Conservation (phyloP, 2,329 filamentous ascomycete species). For the Claviceps purpurea region DNA sequence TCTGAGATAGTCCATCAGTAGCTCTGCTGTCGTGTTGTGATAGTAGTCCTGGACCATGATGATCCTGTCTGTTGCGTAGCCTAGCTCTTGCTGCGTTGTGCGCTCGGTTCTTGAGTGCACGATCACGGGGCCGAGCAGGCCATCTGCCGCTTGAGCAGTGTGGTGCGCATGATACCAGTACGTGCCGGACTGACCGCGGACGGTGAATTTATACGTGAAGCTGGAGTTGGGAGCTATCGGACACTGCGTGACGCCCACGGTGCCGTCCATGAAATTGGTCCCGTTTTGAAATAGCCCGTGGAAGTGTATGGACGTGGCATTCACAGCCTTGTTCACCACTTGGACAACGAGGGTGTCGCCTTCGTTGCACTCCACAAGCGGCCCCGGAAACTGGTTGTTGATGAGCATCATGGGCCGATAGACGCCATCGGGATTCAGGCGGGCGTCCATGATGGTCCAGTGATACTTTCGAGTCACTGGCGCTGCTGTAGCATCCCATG, state of each 20-base stretch:
- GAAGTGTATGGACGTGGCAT: constrained; percentile 59
- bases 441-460: constrained; percentile 46
- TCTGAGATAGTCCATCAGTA: constrained; percentile 41
- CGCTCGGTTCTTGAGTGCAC: constrained; percentile 42
- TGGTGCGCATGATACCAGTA: constrained; percentile 55
- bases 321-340: constrained; percentile 51
- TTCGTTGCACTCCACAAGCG: constrained; percentile 58
- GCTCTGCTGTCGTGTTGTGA: constrained; percentile 39
- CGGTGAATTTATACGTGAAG: constrained; percentile 56
- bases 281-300: constrained; percentile 69
- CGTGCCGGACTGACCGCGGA: constrained; percentile 35
- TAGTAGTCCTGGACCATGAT: constrained; percentile 65
- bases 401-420: constrained; percentile 50
- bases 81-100: constrained; percentile 14
- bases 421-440: constrained; percentile 47
- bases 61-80: constrained; percentile 36
- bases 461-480: constrained; percentile 41
- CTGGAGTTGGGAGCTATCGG: constrained; percentile 47
- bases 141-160: constrained; percentile 52
- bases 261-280: constrained; percentile 62
- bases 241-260: constrained; percentile 53
- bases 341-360: constrained; percentile 60
- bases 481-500: constrained; percentile 40
- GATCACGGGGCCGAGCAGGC: constrained; percentile 52
- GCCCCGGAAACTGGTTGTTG: constrained; percentile 63